Percentiles rank a stretch among this genome's conserved stretches.
Conservation (phyloP, 495 filamentous ascomycete species). For the Astrothelium macrocarpum region DNA sequence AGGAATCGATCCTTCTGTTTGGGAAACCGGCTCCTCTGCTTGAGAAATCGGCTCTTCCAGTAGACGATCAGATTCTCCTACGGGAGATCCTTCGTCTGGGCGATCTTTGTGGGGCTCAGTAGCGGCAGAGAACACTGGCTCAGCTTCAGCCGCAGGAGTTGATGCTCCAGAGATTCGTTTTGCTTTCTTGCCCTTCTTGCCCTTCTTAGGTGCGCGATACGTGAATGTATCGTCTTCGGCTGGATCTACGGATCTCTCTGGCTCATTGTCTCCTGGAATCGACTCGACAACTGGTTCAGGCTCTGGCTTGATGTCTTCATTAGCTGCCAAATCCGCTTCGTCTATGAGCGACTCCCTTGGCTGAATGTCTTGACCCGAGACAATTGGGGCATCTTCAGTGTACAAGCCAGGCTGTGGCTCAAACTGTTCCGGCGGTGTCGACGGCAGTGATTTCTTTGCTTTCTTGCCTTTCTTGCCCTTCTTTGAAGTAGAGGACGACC, state of each 20-base stretch:
- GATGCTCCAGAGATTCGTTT: neutral
- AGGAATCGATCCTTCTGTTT: neutral
- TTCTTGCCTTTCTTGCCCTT: conserved; percentile 13
- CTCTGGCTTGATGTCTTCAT: neutral
- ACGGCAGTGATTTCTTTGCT: neutral
- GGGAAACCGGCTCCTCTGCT: neutral
- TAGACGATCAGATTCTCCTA: too few relatives aligned
- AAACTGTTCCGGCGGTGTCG: neutral
- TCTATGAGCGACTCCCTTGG: neutral
- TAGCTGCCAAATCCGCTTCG: neutral
- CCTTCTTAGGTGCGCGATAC: neutral
- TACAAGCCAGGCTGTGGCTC: conserved; percentile 8
- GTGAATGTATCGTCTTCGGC: neutral
- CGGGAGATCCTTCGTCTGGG: conserved; percentile 12
- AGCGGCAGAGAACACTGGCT: neutral
- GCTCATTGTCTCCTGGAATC: neutral
- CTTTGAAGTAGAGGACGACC: neutral
- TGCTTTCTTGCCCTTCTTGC: conserved; percentile 9
- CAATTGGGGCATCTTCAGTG: neutral
- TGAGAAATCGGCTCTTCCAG: neutral
- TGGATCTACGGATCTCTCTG: neutral
- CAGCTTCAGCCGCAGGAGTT: neutral
- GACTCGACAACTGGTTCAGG: neutral
- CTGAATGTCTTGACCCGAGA: neutral
- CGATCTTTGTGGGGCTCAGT: neutral